Evolutionary conservation across 2,329 filamentous ascomycete genomes (phyloP).

Genomic region (Cladophialophora chaetospira): DNA sequence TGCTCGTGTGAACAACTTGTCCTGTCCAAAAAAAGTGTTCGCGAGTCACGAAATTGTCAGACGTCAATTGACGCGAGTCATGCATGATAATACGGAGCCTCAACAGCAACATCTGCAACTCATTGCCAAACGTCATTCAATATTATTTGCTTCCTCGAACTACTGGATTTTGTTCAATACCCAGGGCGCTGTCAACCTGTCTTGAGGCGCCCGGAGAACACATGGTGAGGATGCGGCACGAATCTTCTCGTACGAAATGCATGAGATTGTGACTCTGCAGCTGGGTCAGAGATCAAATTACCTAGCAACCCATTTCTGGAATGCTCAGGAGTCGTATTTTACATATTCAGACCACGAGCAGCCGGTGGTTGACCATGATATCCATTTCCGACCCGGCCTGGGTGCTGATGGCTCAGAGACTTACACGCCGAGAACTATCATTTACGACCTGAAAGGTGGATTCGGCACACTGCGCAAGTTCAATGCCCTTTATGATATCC

Average conservation of each 20-base stretch:
- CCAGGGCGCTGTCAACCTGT: background rate
- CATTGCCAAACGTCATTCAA: background rate
- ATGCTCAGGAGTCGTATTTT: constrained; percentile 97
- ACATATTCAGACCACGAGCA: constrained; percentile 73
- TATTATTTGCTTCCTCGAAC: no score
- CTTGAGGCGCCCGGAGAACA: background rate
- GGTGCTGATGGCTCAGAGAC: constrained; percentile 85
- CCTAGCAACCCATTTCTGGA: constrained; percentile 95
- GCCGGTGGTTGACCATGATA: constrained; percentile 73
- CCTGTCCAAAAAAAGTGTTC: background rate
- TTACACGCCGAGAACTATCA: constrained; percentile 84
- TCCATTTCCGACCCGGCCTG: constrained; percentile 84
- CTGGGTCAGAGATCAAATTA: constrained; percentile 93
- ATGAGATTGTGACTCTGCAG: constrained; percentile 92
- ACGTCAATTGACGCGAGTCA: constrained; percentile 1
- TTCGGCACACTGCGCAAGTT: constrained; percentile 87
- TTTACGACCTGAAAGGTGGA: constrained; percentile 92
- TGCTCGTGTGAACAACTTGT: constrained; percentile 16
- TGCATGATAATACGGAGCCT: background rate
- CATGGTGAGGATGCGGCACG: background rate
- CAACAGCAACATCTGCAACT: no score
- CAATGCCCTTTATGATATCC: constrained; percentile 78
- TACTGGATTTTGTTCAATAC: background rate
- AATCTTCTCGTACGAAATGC: constrained; percentile 60
- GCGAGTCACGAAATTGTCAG: constrained; percentile 6